Evolutionary conservation across 1,139 yeast species (phyloP).

Genomic region (Geotrichum citri-aurantii): DNA sequence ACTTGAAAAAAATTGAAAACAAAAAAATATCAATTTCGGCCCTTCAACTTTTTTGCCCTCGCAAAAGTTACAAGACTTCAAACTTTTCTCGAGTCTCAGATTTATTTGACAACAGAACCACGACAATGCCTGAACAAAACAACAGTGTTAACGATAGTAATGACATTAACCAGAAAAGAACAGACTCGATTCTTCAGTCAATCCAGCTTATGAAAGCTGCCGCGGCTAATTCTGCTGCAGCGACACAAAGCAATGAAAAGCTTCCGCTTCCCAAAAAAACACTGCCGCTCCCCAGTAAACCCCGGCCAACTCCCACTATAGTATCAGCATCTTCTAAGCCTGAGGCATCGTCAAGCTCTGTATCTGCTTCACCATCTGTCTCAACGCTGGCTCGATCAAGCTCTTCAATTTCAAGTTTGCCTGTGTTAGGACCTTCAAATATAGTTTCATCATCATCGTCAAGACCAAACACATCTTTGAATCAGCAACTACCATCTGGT

Average conservation of each 20-base stretch:
- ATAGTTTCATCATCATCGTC: not conserved
- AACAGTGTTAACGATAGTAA: not conserved
- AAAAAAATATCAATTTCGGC: not conserved
- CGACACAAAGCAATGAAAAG: not conserved
- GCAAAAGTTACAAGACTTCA: no score
- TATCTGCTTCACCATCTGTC: not conserved
- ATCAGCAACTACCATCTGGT: slow-evolving; percentile 1
- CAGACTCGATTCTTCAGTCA: not conserved
- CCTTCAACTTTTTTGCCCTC: not conserved
- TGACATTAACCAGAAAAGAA: not conserved
- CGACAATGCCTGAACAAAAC: not conserved
- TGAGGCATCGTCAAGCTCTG: not conserved
- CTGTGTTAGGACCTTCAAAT: not conserved
- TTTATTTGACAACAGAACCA: not conserved
- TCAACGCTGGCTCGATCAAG: not conserved
- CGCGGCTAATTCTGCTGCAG: not conserved
- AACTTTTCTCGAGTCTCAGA: no score
- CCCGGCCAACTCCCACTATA: not conserved
- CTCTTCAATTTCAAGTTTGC: not conserved
- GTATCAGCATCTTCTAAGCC: not conserved
- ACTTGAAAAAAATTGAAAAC: not conserved
- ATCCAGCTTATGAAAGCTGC: not conserved
- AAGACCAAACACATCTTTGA: not conserved
- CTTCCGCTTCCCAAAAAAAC: not conserved
- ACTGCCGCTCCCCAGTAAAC: not conserved